Evolutionary conservation across 73 alveolate genomes (phyloP), one percentile per base, ranked within the genome.

Genomic region (Paraurostyla sp.): DNA sequence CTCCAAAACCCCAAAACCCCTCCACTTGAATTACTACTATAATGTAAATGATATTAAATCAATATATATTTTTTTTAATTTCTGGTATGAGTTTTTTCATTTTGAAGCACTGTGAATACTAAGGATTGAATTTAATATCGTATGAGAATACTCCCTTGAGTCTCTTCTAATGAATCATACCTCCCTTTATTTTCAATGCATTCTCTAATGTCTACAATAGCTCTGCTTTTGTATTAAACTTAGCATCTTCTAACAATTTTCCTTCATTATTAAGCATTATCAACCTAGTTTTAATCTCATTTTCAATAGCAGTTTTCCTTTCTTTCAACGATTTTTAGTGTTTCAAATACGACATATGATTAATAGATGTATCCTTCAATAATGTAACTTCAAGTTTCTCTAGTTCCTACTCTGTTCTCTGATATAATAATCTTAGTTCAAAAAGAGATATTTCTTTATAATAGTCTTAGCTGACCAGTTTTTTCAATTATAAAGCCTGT

Each of bases 301-400:
- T 30, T 65, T 65, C 82, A 65, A 65, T 65, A 38, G 82, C 82
- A 65, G 82, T 58, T 65, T 65, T 32, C 41, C 82, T 65, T 9
- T 18, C 35, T 16, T 22, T 9, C 38, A 65, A 18, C 15, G 35
- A 35, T 20, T 20, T 4, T 59, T 54, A 4, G 36, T 20, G 69
- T 35, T 18, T 54, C 69, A 54, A 54, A 20, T 54, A 4, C 9
- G 23, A 27, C 69, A 9, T 54, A 9, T 20, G 27, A 27, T 54
- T 32, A 54, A 15, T 52, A 9, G 41, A 65, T 6, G 0, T 40
- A n/a, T 65, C 58, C 82, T 6, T 38, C 18, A n/a, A n/a, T 40
- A 65, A 38, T 16, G 36, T 35, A n/a, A 29, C 23, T 65, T 65
- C 82, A 38, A 65, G 58, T 40, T 18, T 59, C 30, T 25, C 30